Conservation (phyloP, 2,329 filamentous ascomycete genomes). For the Trichothecium sympodiale region DNA sequence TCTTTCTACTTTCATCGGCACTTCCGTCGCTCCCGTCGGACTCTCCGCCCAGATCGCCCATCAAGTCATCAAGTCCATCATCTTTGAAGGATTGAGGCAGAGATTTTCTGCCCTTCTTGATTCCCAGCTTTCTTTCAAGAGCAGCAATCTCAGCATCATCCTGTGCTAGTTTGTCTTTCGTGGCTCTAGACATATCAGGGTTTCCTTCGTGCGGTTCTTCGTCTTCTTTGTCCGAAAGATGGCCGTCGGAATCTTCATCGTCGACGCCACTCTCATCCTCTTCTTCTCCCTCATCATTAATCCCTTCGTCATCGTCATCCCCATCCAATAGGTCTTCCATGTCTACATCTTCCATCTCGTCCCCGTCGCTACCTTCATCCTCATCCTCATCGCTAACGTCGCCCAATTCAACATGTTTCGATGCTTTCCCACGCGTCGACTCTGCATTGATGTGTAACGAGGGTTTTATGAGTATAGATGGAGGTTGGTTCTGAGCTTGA, state of each 20-base stretch:
- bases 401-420: neutral
- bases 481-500: constrained; percentile 1
- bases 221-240: constrained; percentile 5
- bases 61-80: constrained; percentile 70
- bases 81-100: constrained; percentile 64
- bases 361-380: constrained; percentile 1
- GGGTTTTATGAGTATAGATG: constrained; percentile 1
- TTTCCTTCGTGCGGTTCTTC: constrained; percentile 14
- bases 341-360: constrained; percentile 9
- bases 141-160: constrained; percentile 85
- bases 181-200: constrained; percentile 18
- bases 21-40: constrained; percentile 31
- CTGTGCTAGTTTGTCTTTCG: constrained; percentile 57
- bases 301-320: constrained; percentile 12
- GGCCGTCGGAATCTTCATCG: constrained; percentile 11
- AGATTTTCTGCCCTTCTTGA: constrained; percentile 65
- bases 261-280: constrained; percentile 13
- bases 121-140: constrained; percentile 77
- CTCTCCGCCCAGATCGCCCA: constrained; percentile 46
- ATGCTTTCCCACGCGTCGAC: constrained; percentile 3
- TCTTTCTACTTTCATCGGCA: constrained; percentile 48
- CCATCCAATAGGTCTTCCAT: constrained; percentile 11
- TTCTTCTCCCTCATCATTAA: constrained; percentile 3
- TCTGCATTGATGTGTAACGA: neutral
- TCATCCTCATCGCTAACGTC: constrained; percentile 2